Evolutionary conservation across 1,284 basidiomycete species (phyloP).

Genomic region (Laetiporus sulphureus): DNA sequence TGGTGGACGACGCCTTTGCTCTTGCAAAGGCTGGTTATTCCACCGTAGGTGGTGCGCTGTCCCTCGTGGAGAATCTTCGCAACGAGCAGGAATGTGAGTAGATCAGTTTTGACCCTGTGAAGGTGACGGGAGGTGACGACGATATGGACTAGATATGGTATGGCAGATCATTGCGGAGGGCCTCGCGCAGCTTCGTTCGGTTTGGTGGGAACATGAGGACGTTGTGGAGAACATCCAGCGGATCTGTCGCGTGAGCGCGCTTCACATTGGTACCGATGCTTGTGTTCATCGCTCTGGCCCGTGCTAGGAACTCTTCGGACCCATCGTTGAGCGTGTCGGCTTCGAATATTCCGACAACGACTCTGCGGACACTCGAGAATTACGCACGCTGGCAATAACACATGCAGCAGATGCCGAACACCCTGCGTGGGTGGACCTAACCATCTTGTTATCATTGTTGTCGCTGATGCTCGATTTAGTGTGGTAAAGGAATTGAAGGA

Average conservation of each 20-base stretch:
- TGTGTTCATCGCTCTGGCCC: not conserved
- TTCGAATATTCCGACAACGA: constrained; percentile 74
- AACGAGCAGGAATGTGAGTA: constrained; percentile 70
- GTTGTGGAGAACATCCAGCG: constrained; percentile 39
- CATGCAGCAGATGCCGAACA: constrained; percentile 64
- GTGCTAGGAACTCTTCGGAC: constrained; percentile 67
- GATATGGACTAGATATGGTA: constrained; percentile 49
- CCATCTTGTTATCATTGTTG: not conserved
- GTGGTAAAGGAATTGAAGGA: constrained; percentile 69
- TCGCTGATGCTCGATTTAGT: constrained; percentile 27
- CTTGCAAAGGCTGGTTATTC: constrained; percentile 78
- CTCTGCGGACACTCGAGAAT: constrained; percentile 62
- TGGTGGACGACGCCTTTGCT: constrained; percentile 78
- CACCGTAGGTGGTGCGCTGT: constrained; percentile 72
- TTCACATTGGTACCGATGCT: not conserved
- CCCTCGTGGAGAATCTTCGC: constrained; percentile 61
- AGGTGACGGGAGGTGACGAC: not conserved
- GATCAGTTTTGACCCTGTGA: not conserved
- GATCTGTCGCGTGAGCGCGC: not conserved
- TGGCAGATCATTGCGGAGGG: constrained; percentile 61
- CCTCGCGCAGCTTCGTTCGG: constrained; percentile 50
- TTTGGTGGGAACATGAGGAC: constrained; percentile 82
- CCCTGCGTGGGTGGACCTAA: constrained; percentile 33
- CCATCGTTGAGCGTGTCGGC: constrained; percentile 75
- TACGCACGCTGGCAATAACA: constrained; percentile 74